These are phyloP conservation scores for Cinchona pubescens DNA, from an alignment of 257 asterid genomes.

Conservation along the genomic window DNA sequence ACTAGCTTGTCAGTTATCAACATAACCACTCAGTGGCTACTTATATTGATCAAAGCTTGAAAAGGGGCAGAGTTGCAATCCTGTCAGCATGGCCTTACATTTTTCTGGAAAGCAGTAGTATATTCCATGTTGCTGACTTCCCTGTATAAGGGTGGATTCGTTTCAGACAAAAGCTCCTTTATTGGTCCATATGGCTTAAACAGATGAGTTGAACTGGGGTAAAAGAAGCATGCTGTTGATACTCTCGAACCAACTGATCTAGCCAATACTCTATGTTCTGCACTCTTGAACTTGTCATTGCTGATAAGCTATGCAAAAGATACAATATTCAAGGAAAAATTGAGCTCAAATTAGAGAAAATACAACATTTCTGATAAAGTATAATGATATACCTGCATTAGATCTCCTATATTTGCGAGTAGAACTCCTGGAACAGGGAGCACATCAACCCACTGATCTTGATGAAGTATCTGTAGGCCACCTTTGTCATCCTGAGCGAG, in stretches of 20 bases:
- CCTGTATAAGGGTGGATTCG: conserved; percentile 46
- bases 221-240: conserved; percentile 67
- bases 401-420: conserved; percentile 67
- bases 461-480: too few species aligned
- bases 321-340: too few species aligned
- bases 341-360: background rate
- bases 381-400: conserved; percentile 47
- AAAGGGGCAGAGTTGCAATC: too few species aligned
- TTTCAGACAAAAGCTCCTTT: conserved; percentile 39
- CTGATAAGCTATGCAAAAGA: conserved; percentile 40
- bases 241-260: too few species aligned
- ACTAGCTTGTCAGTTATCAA: background rate
- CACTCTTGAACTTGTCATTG: conserved; percentile 73
- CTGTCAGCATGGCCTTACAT: conserved; percentile 33
- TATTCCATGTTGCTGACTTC: conserved; percentile 51
- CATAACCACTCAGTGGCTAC: background rate
- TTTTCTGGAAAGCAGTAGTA: conserved; percentile 39
- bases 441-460: conserved; percentile 62
- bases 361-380: background rate
- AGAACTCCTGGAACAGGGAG: conserved; percentile 64
- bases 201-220: conserved; percentile 40
- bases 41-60: conserved; percentile 28
- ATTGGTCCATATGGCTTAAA: conserved; percentile 47
- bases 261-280: conserved; percentile 81
- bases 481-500: conserved; percentile 55